Evolutionary conservation across 805 yeast genomes (phyloP).

Genomic region (Starmerella asiatica): DNA sequence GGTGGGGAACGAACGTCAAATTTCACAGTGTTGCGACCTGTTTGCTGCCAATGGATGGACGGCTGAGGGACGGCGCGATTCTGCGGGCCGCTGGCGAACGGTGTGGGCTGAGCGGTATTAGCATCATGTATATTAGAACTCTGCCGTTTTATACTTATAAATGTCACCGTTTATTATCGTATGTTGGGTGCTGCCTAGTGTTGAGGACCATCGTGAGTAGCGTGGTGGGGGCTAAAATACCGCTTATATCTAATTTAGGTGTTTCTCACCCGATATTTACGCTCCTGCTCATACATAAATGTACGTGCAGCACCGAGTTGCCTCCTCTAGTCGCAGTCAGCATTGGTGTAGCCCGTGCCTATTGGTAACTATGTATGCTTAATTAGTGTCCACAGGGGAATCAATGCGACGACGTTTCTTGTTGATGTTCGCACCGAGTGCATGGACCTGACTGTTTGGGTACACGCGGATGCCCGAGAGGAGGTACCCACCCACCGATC

Average conservation of each 20-base stretch:
- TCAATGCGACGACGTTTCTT: conserved; percentile 10
- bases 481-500: conserved; percentile 84
- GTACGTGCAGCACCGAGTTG: too few species aligned
- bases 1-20: conserved; percentile 53
- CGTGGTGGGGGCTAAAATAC: too few species aligned
- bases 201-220: too few species aligned
- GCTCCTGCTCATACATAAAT: too few species aligned
- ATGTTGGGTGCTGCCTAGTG: too few species aligned
- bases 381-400: not conserved
- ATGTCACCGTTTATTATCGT: too few species aligned
- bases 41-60: conserved; percentile 33
- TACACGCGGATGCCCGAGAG: conserved; percentile 66
- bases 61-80: conserved; percentile 16
- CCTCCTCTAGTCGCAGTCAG: too few species aligned
- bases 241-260: too few species aligned
- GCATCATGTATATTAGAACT: not conserved
- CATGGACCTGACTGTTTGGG: conserved; percentile 55
- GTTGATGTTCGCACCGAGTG: conserved; percentile 36
- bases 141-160: conserved; percentile 2
- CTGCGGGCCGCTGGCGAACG: conserved; percentile 19
- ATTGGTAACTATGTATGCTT: too few species aligned
- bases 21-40: conserved; percentile 28
- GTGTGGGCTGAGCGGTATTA: conserved; percentile 17
- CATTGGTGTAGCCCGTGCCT: too few species aligned
- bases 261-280: too few species aligned